phyloP scores from a whole-genome alignment of 208 protist genomes.

The Herpetomonas samuelpessoai region DNA sequence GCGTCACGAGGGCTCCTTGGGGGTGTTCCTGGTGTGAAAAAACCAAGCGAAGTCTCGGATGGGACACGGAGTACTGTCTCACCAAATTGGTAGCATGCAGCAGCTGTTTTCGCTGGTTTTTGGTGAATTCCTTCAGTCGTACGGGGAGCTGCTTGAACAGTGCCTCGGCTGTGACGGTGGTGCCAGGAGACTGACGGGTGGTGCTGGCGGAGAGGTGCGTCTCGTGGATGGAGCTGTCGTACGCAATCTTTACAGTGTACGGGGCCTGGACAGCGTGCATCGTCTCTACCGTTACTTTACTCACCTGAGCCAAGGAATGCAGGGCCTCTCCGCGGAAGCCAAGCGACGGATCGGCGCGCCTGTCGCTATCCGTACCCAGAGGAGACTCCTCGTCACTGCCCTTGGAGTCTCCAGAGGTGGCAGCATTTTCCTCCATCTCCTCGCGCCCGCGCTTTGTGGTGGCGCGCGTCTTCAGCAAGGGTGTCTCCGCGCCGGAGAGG shows the following conservation, averaged over 20 bases:
- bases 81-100: constrained; percentile 42
- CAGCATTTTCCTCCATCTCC: background rate
- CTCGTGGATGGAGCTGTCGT: constrained; percentile 28
- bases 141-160: constrained; percentile 91
- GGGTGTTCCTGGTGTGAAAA: constrained; percentile 52
- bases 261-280: constrained; percentile 36
- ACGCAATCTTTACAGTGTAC: constrained; percentile 38
- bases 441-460: constrained; percentile 51
- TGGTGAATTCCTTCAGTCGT: constrained; percentile 82
- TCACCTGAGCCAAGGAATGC: constrained; percentile 87
- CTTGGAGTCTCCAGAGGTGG: background rate
- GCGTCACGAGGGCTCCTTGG: constrained; percentile 39
- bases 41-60: constrained; percentile 64
- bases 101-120: constrained; percentile 73
- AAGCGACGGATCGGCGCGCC: constrained; percentile 33
- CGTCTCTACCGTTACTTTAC: constrained; percentile 71
- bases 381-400: background rate
- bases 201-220: constrained; percentile 11
- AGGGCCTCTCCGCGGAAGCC: constrained; percentile 98
- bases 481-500: constrained; percentile 26
- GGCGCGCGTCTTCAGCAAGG: constrained; percentile 57
- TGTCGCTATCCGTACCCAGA: constrained; percentile 2
- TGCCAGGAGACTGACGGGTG: constrained; percentile 55
- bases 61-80: constrained; percentile 87
- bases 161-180: constrained; percentile 62